Evolutionary conservation across 2,329 filamentous ascomycete genomes (phyloP).

Genomic region (Grosmannia penicillata): DNA sequence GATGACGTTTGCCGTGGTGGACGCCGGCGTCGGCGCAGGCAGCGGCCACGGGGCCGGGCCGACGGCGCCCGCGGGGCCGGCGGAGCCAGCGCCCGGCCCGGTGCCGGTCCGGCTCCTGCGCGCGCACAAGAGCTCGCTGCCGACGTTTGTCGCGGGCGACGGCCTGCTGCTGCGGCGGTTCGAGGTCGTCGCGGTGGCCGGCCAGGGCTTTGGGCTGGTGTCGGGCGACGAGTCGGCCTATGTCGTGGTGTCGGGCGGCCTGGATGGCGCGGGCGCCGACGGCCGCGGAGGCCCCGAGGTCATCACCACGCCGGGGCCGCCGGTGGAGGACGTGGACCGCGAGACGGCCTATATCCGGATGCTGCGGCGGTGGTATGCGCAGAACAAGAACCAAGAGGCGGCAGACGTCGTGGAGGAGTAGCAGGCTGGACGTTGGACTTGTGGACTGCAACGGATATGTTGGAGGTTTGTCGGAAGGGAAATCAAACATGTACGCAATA

Average conservation of each 20-base stretch:
- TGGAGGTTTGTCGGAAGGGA: too few relatives aligned
- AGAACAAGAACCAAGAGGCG: too few relatives aligned
- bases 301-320: constrained; percentile 42
- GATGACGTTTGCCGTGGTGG: constrained; percentile 41
- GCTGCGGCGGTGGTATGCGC: constrained; percentile 33
- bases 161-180: constrained; percentile 43
- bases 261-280: constrained; percentile 1
- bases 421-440: too few relatives aligned
- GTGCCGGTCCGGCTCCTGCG: constrained; percentile 43
- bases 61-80: constrained; percentile 14
- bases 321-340: constrained; percentile 36
- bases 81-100: constrained; percentile 16
- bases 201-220: constrained; percentile 39
- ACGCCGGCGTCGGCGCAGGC: constrained; percentile 20
- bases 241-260: constrained; percentile 40
- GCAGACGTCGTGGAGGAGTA: too few relatives aligned
- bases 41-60: neutral
- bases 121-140: constrained; percentile 41
- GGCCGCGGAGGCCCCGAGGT: constrained; percentile 26
- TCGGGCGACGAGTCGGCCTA: constrained; percentile 43
- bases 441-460: too few relatives aligned
- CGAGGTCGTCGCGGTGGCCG: constrained; percentile 35
- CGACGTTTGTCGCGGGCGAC: constrained; percentile 39
- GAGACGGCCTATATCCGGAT: constrained; percentile 34
- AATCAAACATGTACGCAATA: too few relatives aligned